Evolutionary conservation across 2,329 filamentous ascomycete genomes (phyloP).

Genomic region (Fusarium tjaetaba): DNA sequence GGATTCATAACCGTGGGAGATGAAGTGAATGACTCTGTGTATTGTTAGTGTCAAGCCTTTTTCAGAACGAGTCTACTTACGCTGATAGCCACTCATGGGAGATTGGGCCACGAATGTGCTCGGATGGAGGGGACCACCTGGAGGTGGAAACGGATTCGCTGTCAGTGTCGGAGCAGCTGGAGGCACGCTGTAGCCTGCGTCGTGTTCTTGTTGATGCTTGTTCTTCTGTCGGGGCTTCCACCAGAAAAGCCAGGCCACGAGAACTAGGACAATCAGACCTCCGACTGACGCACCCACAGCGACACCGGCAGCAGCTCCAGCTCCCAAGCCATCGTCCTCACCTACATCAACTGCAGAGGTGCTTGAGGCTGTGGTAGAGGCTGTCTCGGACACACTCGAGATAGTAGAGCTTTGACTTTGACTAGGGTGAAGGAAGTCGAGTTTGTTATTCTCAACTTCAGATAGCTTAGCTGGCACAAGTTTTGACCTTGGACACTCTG

Average conservation of each 20-base stretch:
- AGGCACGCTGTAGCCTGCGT: background rate
- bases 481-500: slow-evolving; percentile 19
- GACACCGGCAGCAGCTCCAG: slow-evolving; percentile 37
- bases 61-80: slow-evolving; percentile 11
- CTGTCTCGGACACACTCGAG: slow-evolving; percentile 5
- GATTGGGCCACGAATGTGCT: slow-evolving; percentile 21
- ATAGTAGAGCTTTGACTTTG: background rate
- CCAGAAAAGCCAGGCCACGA: slow-evolving; percentile 38
- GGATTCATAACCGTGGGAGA: slow-evolving; percentile 20
- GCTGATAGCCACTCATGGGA: slow-evolving; percentile 37
- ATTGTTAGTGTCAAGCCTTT: slow-evolving; percentile 7
- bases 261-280: slow-evolving; percentile 20
- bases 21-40: slow-evolving; percentile 24
- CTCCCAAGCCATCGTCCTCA: slow-evolving; percentile 18
- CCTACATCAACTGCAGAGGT: background rate
- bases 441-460: slow-evolving; percentile 12
- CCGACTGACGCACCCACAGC: slow-evolving; percentile 29
- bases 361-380: slow-evolving; percentile 10
- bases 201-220: background rate
- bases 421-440: slow-evolving; percentile 28
- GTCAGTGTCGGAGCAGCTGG: slow-evolving; percentile 5
- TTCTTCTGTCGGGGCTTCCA: slow-evolving; percentile 37
- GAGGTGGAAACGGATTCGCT: slow-evolving; percentile 26
- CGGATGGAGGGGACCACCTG: background rate
- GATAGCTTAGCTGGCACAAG: slow-evolving; percentile 30